phyloP scores from a whole-genome alignment of 371 early-diverging fungal species.

The Blastocladiella emersonii region DNA sequence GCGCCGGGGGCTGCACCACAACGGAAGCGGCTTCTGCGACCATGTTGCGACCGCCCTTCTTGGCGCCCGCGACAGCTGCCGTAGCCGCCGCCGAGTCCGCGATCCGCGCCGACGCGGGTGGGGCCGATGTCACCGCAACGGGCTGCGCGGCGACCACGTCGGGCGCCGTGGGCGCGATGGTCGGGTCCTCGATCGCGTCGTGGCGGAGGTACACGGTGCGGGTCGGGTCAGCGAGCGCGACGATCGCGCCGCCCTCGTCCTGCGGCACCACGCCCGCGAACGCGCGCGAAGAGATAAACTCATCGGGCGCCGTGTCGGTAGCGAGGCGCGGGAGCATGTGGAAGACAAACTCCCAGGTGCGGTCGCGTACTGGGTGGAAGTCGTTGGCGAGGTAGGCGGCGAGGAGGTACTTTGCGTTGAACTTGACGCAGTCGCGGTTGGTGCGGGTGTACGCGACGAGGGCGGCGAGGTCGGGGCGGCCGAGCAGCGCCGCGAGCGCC shows the following conservation, averaged over 20 bases:
- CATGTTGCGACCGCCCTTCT: too few relatives aligned
- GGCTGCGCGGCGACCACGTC: neutral
- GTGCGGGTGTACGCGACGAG: neutral
- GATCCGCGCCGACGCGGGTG: neutral
- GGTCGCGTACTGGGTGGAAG: conserved; percentile 4
- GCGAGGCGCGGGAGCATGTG: conserved; percentile 3
- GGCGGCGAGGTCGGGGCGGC: neutral
- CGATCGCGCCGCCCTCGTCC: neutral
- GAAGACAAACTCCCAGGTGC: conserved; percentile 7
- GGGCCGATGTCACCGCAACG: neutral
- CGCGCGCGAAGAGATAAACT: conserved; percentile 2
- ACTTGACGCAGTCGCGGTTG: conserved; percentile 1
- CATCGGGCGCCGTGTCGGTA: conserved; percentile 4
- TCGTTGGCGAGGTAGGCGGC: conserved; percentile 3
- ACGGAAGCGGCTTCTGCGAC: too few relatives aligned
- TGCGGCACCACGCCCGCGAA: neutral
- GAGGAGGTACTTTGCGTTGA: neutral
- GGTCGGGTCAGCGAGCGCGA: neutral
- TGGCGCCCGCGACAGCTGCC: neutral
- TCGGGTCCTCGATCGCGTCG: neutral
- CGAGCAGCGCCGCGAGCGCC: neutral
- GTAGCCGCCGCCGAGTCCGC: neutral
- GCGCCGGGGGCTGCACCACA: neutral
- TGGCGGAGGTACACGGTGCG: neutral
- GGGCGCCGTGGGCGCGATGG: neutral